phyloP scores from a whole-genome alignment of 2,329 filamentous ascomycete genomes.

The Leptoxyphium fumago region DNA sequence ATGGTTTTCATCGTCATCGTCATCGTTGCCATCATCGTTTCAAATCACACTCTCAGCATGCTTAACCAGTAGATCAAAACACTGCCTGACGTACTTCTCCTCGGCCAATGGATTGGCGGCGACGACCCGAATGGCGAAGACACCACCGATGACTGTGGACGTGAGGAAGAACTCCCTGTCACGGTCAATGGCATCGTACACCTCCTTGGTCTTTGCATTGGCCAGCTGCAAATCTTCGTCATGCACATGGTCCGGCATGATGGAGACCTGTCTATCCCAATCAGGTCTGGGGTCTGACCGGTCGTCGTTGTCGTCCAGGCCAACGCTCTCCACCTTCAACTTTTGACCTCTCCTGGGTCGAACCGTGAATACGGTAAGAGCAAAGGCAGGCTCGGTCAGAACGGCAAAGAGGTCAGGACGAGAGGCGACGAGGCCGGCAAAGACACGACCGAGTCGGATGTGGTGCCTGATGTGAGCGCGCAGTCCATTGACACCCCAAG shows the following conservation, averaged over 20 bases:
- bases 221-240: conserved; percentile 36
- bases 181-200: conserved; percentile 62
- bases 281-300: conserved; percentile 13
- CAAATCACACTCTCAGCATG: conserved; percentile 42
- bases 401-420: conserved; percentile 61
- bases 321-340: conserved; percentile 18
- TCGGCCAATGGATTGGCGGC: conserved; percentile 56
- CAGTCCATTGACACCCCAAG: conserved; percentile 65
- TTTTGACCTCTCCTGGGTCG: conserved; percentile 25
- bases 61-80: conserved; percentile 60
- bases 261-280: conserved; percentile 13
- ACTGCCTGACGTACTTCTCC: conserved; percentile 54
- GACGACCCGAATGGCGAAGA: conserved; percentile 69
- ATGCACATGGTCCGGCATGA: conserved; percentile 17
- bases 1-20: too few species aligned
- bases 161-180: conserved; percentile 73
- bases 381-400: conserved; percentile 60
- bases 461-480: conserved; percentile 57
- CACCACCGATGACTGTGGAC: conserved; percentile 54
- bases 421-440: conserved; percentile 44
- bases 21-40: not conserved
- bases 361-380: conserved; percentile 61
- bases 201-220: conserved; percentile 54
- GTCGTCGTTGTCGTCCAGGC: conserved; percentile 4
- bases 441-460: conserved; percentile 53